Percentiles rank a stretch among this genome's conserved stretches.
phyloP scores from a whole-genome alignment of 805 yeast species.

The Zygoascus bituminiphila region DNA sequence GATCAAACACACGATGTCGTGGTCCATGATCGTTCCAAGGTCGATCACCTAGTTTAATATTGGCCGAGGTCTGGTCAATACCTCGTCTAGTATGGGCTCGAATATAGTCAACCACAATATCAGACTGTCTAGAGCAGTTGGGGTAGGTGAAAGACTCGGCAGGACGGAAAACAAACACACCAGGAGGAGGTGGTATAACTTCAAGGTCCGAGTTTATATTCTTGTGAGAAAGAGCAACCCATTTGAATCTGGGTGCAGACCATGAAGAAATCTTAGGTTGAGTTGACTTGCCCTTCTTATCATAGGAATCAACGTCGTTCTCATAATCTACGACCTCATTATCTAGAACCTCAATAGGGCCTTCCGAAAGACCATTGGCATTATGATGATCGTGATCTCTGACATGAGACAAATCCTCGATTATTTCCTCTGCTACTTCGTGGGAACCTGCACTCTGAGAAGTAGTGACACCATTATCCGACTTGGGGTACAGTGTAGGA shows the following conservation, averaged over 20 bases:
- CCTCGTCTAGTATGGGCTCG: constrained; percentile 56
- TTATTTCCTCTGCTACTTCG: neutral
- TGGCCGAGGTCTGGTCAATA: constrained; percentile 24
- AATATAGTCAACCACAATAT: constrained; percentile 58
- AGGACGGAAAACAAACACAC: constrained; percentile 79
- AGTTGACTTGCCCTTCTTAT: neutral
- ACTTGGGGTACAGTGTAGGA: neutral
- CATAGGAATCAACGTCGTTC: neutral
- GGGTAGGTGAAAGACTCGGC: constrained; percentile 76
- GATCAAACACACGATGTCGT: constrained; percentile 21
- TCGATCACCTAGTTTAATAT: constrained; percentile 43
- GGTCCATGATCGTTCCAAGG: constrained; percentile 93
- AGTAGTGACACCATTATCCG: neutral
- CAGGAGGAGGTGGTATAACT: constrained; percentile 78
- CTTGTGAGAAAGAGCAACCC: constrained; percentile 35
- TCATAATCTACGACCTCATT: neutral
- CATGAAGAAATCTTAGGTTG: neutral
- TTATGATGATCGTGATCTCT: neutral
- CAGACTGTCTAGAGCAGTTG: constrained; percentile 67
- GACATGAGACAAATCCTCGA: constrained; percentile 5
- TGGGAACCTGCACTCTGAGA: neutral
- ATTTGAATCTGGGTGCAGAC: constrained; percentile 13
- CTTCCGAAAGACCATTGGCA: neutral
- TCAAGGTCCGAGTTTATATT: constrained; percentile 47
- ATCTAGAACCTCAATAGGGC: neutral